Evolutionary conservation across 345 rosid species (phyloP), one percentile per base, ranked within the genome.

Genomic region (Sonneratia alba): DNA sequence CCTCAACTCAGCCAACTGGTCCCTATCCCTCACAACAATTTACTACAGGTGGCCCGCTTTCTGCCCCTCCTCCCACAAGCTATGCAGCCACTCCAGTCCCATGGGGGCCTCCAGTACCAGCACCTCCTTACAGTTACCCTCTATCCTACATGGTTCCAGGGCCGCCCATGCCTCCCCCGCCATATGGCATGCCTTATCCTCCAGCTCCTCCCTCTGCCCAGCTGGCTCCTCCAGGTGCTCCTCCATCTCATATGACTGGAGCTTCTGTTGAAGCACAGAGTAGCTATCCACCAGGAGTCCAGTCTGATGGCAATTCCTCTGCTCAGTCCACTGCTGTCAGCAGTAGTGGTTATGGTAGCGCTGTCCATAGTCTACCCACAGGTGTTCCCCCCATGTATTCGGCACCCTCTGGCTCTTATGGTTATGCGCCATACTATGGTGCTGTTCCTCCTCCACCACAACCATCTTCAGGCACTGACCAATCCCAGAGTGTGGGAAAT

Each of bases 51-150:
- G 97, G 96, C 72, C 87, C 88, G 49, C 87, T 86, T 81, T 79
- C 89, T 45, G 83, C 79, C 74, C 77, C 79, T n/a, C 87, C 88
- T 24, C 86, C 90, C 66, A 72, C 73, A 32, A 83, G 85, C 79
- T 94, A 85, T 77, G 75, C 79, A 2, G 83, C 85, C 6, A 76
- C 85, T 78, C 92, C 92, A 8, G 90, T 85, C 78, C 97, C 98
- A 56, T 95, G 99, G 99, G 97, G 91, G 68, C 87, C 92, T n/a
- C 91, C 91, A 16, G 85, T 84, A 73, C 91, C 97, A 62, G 83
- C 91, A 19, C 82, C 85, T 63, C 93, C 89, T 83, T 83, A 90
- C 70, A 76, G 83, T n/a, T 96, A 92, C 63, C 86, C 92, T 72
- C 96, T 91, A 7, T 91, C 97, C 19, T 72, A 80, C 48, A 77